Percentiles rank a stretch among this genome's conserved stretches.
Conservation (phyloP, 345 rosid genomes). For the Eucalyptus curtisii region DNA sequence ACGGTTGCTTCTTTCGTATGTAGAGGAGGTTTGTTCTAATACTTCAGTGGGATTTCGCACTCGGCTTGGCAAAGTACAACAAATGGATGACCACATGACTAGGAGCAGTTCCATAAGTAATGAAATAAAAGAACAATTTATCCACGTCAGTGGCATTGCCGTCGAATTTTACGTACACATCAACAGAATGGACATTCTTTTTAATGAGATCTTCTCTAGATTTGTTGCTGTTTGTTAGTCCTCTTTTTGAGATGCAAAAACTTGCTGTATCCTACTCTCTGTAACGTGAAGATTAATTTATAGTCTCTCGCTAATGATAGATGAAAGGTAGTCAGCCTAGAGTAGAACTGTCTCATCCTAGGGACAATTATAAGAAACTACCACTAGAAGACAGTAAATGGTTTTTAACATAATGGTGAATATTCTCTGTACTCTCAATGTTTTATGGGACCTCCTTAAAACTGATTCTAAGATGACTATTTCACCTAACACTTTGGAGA, state of each 20-base stretch:
- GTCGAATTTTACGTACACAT: constrained; percentile 93
- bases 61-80: constrained; percentile 59
- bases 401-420: not conserved
- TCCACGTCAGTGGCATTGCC: constrained; percentile 94
- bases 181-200: constrained; percentile 81
- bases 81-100: constrained; percentile 31
- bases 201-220: constrained; percentile 88
- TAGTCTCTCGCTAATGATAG: not conserved
- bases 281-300: not conserved
- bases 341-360: not conserved
- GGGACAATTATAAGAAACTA: not conserved
- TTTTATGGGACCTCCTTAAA: not conserved
- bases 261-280: not conserved
- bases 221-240: constrained; percentile 42
- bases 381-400: not conserved
- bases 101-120: constrained; percentile 37
- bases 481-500: not conserved
- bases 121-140: constrained; percentile 90
- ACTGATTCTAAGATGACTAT: not conserved
- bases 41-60: constrained; percentile 86
- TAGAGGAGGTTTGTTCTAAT: constrained; percentile 97
- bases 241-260: not conserved
- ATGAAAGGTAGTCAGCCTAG: not conserved
- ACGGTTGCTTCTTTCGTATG: constrained; percentile 80
- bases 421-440: not conserved